Percentiles rank a stretch among this genome's conserved stretches.
Conservation (phyloP, 2,329 filamentous ascomycete species). For the Bipolaris gigantea region DNA sequence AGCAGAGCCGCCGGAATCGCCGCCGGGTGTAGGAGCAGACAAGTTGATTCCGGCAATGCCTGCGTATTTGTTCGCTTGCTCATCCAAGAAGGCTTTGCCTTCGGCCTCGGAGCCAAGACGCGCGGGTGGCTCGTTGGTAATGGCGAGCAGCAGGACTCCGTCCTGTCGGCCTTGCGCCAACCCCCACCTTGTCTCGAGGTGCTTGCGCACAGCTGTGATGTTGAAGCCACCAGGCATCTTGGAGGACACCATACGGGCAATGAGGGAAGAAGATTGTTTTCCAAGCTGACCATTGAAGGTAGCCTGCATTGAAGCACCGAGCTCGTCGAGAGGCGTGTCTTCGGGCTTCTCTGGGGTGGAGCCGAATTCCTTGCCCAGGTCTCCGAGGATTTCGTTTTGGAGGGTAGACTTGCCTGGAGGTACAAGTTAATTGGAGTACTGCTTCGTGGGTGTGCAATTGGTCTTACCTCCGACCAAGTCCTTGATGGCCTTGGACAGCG, state of each 20-base stretch:
- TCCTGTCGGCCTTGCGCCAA: slow-evolving; percentile 85
- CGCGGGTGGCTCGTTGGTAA: slow-evolving; percentile 89
- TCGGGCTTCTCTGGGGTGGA: slow-evolving; percentile 98
- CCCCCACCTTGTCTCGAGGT: slow-evolving; percentile 92
- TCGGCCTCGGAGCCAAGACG: slow-evolving; percentile 88
- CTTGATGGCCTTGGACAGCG: slow-evolving; percentile 95
- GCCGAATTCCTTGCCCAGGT: slow-evolving; percentile 96
- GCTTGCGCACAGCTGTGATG: slow-evolving; percentile 93
- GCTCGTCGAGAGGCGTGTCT: slow-evolving; percentile 93
- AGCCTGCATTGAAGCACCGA: slow-evolving; percentile 92
- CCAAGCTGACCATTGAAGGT: slow-evolving; percentile 99
- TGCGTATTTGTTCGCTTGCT: slow-evolving; percentile 87
- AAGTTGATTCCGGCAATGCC: slow-evolving; percentile 79
- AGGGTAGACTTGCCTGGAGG: slow-evolving; percentile 88
- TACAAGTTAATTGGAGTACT: slow-evolving; percentile 18
- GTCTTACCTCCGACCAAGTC: slow-evolving; percentile 91
- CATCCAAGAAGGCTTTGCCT: slow-evolving; percentile 89
- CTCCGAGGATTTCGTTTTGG: slow-evolving; percentile 97
- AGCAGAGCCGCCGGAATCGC: slow-evolving; percentile 69
- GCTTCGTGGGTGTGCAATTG: slow-evolving; percentile 3
- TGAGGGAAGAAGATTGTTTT: slow-evolving; percentile 90
- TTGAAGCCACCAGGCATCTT: slow-evolving; percentile 99
- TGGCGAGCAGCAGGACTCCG: slow-evolving; percentile 80
- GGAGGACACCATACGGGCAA: slow-evolving; percentile 92
- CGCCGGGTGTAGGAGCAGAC: slow-evolving; percentile 69